These are phyloP conservation scores for Tetrahymena elliotti DNA, from an alignment of 73 alveolate species.

Conservation along the genomic window DNA sequence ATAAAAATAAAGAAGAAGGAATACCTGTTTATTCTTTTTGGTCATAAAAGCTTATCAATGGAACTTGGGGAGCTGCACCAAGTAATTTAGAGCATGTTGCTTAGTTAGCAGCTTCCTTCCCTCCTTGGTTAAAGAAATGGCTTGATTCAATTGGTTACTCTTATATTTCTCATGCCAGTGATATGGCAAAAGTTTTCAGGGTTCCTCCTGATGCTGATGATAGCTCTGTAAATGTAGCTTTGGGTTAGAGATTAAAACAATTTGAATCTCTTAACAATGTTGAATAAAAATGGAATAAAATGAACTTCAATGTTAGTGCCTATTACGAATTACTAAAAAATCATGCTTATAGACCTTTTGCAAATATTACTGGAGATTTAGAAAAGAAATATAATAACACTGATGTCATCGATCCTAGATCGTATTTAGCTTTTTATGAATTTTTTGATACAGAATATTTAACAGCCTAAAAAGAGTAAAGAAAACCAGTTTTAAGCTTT, in stretches of 20 bases:
- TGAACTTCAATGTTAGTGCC: neutral
- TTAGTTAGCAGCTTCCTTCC: neutral
- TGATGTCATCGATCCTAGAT: neutral
- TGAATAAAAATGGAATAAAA: neutral
- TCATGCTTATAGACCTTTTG: neutral
- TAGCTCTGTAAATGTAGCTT: neutral
- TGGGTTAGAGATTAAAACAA: neutral
- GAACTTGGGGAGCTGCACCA: neutral
- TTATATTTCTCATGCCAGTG: neutral
- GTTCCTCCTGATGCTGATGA: neutral
- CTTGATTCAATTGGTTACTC: neutral
- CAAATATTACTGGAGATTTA: neutral
- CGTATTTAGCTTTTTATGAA: neutral
- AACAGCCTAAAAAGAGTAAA: neutral
- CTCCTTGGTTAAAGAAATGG: neutral
- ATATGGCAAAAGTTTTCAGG: neutral
- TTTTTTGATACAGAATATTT: neutral
- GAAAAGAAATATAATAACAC: neutral
- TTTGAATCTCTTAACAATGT: neutral
- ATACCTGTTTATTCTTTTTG: neutral
- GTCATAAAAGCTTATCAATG: neutral
- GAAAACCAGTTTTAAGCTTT: neutral
- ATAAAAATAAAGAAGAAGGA: neutral
- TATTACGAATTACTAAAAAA: neutral
- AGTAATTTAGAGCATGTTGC: neutral